Evolutionary conservation across 371 early-diverging fungal species (phyloP), one percentile per base, ranked within the genome.

Genomic region (Haplosporangium sp.): DNA sequence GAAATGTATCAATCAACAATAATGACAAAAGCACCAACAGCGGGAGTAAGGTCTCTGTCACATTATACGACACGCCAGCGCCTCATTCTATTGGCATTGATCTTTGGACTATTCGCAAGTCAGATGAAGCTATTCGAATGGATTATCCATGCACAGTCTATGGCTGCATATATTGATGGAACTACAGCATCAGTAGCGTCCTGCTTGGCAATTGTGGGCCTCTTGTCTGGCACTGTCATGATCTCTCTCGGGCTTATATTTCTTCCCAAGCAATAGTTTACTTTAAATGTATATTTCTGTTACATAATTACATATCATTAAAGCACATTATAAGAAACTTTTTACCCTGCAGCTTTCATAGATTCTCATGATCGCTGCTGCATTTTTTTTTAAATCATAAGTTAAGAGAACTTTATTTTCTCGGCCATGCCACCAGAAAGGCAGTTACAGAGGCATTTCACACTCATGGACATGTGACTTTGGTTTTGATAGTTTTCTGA

Each of bases 121-220:
- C 74, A 78, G 63, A 67, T 74, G 63, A 64, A 48, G 53, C 35
- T 79, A n/a, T 79, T 74, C 65, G 58, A 65, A 4, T 79, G 74
- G 74, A 60, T 79, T 3, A 34, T 74, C 4, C 55, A 52, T 47
- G 45, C 65, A 13, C 71, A 71, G 61, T 63, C 67, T 2, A 19
- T 48, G 61, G 42, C 35, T n/a, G 35, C 61, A 0, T 39, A 58
- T 17, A 35, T 52, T 6, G 55, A 19, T 10, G 66, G 65, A 34
- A 42, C 63, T 2, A 20, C 19, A 3, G 58, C 39, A 20, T 57
- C 77, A 1, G 67, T 70, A 13, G 69, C 71, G 19, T 52, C 53
- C 20, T 47, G 17, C 27, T 39, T 73, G 47, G 63, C 70, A 35
- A 5, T 60, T 19, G 52, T 73, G 2, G 71, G 73, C 11, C 42